Percentiles rank a stretch among this genome's conserved stretches.
phyloP scores from a whole-genome alignment of 1,284 basidiomycete species.

The Microbotryomycetes sp. region DNA sequence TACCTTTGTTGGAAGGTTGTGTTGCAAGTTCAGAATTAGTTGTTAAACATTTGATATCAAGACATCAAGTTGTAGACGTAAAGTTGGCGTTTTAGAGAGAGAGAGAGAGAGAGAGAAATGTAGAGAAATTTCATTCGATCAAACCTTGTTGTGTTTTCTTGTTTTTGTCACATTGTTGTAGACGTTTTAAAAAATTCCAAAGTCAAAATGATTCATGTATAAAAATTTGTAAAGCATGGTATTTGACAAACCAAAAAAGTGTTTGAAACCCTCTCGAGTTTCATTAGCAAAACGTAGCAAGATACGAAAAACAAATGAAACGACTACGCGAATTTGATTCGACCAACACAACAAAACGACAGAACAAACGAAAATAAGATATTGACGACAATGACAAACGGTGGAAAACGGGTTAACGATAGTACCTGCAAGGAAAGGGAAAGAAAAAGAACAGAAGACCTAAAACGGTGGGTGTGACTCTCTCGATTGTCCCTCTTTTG shows the following conservation, averaged over 20 bases:
- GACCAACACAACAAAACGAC: not conserved
- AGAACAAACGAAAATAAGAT: not conserved
- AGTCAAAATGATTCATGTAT: too few relatives aligned
- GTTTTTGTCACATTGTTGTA: not conserved
- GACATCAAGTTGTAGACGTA: not conserved
- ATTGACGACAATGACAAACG: not conserved
- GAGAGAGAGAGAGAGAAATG: too few relatives aligned
- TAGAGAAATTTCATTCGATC: too few relatives aligned
- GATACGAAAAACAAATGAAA: not conserved
- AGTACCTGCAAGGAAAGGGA: not conserved
- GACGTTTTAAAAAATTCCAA: not conserved
- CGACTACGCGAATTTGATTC: too few relatives aligned
- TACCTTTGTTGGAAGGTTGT: constrained; percentile 60
- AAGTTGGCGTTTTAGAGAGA: not conserved
- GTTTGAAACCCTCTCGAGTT: too few relatives aligned
- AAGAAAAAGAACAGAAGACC: too few relatives aligned
- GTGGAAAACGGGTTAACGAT: not conserved
- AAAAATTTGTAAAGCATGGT: not conserved
- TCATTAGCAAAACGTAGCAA: too few relatives aligned
- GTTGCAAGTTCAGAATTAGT: constrained; percentile 56
- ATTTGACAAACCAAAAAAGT: not conserved
- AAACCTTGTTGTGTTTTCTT: not conserved
- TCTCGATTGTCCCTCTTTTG: too few relatives aligned
- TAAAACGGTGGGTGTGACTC: not conserved
- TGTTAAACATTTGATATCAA: constrained; percentile 36